phyloP scores from a whole-genome alignment of 2,329 filamentous ascomycete species.

The Macrophomina tecta region DNA sequence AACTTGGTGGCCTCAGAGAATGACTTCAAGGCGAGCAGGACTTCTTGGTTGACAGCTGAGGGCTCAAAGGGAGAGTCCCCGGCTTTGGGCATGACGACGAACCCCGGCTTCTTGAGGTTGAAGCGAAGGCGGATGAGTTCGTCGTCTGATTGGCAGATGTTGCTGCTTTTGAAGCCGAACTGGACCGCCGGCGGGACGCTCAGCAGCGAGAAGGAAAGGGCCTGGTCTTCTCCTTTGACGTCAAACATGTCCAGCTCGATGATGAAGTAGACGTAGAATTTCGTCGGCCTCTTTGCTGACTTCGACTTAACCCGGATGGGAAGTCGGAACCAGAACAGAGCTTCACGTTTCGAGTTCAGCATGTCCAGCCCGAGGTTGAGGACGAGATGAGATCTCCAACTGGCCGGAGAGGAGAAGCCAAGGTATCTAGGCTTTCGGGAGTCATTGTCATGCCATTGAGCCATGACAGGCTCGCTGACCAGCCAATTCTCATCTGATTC shows the following conservation, averaged over 20 bases:
- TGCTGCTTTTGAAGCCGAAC: conserved; percentile 17
- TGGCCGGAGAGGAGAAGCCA: conserved; percentile 4
- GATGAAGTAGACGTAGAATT: conserved; percentile 17
- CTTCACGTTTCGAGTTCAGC: conserved; percentile 8
- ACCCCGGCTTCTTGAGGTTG: conserved; percentile 3
- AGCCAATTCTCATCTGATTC: conserved; percentile 14
- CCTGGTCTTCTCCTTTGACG: conserved; percentile 4
- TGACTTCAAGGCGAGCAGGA: conserved; percentile 15
- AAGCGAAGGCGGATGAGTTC: conserved; percentile 12
- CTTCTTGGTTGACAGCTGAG: conserved; percentile 1
- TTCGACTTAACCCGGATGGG: conserved; percentile 12
- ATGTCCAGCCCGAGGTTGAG: conserved; percentile 12
- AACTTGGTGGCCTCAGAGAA: conserved; percentile 7
- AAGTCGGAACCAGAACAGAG: conserved; percentile 13
- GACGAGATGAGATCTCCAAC: conserved; percentile 6
- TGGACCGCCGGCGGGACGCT: neutral
- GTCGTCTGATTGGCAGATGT: conserved; percentile 11
- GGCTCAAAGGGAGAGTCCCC: conserved; percentile 1
- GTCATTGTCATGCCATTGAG: neutral
- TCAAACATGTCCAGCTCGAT: conserved; percentile 12
- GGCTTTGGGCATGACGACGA: conserved; percentile 18
- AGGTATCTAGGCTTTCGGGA: conserved; percentile 1
- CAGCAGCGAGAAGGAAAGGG: neutral
- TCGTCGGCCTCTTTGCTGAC: conserved; percentile 8
- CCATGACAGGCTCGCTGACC: conserved; percentile 14